Evolutionary conservation across 2,329 filamentous ascomycete species (phyloP).

Genomic region (Emergomyces pasteurianus): DNA sequence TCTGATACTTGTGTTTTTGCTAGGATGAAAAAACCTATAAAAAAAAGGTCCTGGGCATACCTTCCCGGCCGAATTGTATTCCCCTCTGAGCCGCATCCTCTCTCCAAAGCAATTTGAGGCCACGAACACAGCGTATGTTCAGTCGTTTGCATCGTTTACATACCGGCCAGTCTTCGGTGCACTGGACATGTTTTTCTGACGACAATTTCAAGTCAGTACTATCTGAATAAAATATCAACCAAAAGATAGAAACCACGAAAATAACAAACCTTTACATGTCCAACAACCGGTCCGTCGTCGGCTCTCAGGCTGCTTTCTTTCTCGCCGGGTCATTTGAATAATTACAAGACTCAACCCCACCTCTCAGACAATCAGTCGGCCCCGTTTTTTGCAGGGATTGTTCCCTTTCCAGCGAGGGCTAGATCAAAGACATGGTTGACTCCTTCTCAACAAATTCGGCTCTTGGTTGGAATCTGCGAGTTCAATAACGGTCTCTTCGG

Average conservation of each 20-base stretch:
- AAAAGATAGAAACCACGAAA: not conserved
- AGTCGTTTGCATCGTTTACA: slow-evolving; percentile 19
- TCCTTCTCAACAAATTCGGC: not conserved
- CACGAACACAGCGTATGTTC: slow-evolving; percentile 14
- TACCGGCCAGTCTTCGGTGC: slow-evolving; percentile 20
- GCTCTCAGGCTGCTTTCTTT: slow-evolving; percentile 11
- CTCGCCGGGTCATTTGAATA: slow-evolving; percentile 6
- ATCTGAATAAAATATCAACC: not conserved
- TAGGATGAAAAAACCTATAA: not conserved
- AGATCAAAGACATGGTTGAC: not conserved
- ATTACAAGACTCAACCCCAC: not conserved
- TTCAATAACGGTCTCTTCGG: not conserved
- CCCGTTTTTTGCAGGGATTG: not conserved
- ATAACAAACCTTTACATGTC: slow-evolving; percentile 18
- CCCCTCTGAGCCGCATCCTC: slow-evolving; percentile 22
- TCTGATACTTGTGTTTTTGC: not conserved
- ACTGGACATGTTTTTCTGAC: slow-evolving; percentile 20
- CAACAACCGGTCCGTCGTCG: slow-evolving; percentile 18
- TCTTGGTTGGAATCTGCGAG: not conserved
- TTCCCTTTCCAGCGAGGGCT: not conserved
- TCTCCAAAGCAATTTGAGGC: slow-evolving; percentile 19
- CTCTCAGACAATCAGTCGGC: not conserved
- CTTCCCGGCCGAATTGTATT: slow-evolving; percentile 16
- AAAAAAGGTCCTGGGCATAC: slow-evolving; percentile 6
- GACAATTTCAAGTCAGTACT: not conserved